Percentiles rank a stretch among this genome's conserved stretches.
Evolutionary conservation across 352 stramenopile species (phyloP).

Genomic region (Globisporangium nodosum): DNA sequence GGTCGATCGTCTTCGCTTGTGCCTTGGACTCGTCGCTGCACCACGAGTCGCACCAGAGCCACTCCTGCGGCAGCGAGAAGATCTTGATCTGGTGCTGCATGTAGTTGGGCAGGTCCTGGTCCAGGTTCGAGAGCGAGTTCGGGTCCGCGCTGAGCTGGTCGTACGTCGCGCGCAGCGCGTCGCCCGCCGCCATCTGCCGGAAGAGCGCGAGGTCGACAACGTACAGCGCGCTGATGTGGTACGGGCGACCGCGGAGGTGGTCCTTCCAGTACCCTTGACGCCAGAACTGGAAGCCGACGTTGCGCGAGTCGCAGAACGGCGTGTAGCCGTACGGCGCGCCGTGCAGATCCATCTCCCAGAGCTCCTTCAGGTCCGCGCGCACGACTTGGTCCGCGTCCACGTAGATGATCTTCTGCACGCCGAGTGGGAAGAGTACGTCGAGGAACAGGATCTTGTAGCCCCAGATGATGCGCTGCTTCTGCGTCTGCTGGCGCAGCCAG

Average conservation of each 20-base stretch:
- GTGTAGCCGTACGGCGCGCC: constrained; percentile 97
- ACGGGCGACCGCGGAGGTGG: constrained; percentile 95
- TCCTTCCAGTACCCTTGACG: constrained; percentile 97
- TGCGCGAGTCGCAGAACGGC: constrained; percentile 97
- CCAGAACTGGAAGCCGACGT: constrained; percentile 99
- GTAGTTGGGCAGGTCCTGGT: constrained; percentile 99
- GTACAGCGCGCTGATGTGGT: constrained; percentile 99
- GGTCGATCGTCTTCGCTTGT: constrained; percentile 98
- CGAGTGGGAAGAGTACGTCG: constrained; percentile 98
- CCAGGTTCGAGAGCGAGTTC: constrained; percentile 98
- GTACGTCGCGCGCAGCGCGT: constrained; percentile 95
- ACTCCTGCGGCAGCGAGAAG: constrained; percentile 96
- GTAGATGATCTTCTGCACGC: constrained; percentile 99
- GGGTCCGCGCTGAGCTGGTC: constrained; percentile 96
- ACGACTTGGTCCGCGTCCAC: constrained; percentile 99
- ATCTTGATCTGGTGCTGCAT: constrained; percentile 94
- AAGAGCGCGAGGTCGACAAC: constrained; percentile 98
- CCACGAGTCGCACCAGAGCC: constrained; percentile 99
- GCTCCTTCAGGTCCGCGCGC: constrained; percentile 96
- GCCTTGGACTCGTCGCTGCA: constrained; percentile 98
- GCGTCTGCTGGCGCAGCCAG: constrained; percentile 96
- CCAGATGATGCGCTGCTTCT: constrained; percentile 99
- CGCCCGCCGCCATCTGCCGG: constrained; percentile 90
- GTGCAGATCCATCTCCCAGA: constrained; percentile 98
- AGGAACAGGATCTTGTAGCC: constrained; percentile 99